Base-by-base conservation (phyloP, 306 rosid genomes). In the Malus sieversii region DNA sequence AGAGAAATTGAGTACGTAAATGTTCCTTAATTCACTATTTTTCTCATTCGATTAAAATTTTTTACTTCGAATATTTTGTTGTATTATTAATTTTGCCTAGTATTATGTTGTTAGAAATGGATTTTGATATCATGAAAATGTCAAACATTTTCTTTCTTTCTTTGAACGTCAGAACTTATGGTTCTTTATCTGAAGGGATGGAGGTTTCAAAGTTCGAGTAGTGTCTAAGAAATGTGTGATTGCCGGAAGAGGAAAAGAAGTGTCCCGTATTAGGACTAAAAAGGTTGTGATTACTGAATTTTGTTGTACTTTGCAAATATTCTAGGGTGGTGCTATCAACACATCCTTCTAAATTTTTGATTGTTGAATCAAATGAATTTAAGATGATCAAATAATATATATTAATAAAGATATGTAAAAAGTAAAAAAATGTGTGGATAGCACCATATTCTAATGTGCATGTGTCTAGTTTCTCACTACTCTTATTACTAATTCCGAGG, bases 1-100 rank as follows among this genome's bases (percentile, higher is more conserved):
- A 84, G 97, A 75, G 87, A 90, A 74, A 90, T 92, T 44, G 92
- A 92, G 98, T 95, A 92, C 65, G 90, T 7, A 35, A 40, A 45
- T 66, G 77, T 3, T 48, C n/a, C 63, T 66, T 55, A 38, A 5
- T 46, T 27, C 63, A 44, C 69, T 44, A 14, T 42, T 7, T 51
- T 45, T 55, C n/a, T 9, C 14, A 6, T 42, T 27, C 59, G 23
- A 10, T 45, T 71, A 15, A 67, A 51, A 68, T 20, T 4, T 20
- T 52, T 29, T 30, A 8, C 33, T 61, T 63, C 23, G 53, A 48
- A 48, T 14, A 15, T 14, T 48, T 14, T 46, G 53, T 14, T 46
- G 53, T 46, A 14, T 11, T 66, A 33, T 14, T 20, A 29, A n/a
- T 15, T 29, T 44, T 19, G 9, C 19, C 59, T 57, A n/a, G 42